Conservation (phyloP, 129 eudicot genomes). For the Helichrysum umbraculigerum region DNA sequence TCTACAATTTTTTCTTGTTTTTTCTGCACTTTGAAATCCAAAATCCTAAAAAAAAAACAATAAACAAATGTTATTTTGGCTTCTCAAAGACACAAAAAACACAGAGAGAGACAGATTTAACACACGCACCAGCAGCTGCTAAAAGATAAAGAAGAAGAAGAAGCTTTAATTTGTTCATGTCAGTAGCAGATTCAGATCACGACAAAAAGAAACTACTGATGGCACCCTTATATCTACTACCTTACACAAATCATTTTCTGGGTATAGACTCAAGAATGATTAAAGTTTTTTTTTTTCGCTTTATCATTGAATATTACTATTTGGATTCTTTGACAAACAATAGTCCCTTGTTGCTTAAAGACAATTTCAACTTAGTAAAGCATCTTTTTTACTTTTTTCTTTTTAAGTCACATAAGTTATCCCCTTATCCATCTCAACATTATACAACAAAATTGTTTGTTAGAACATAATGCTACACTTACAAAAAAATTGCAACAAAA, state of each 20-base stretch:
- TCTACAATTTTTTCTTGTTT: constrained; percentile 6
- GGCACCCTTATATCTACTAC: constrained; percentile 19
- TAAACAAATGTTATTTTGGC: not conserved
- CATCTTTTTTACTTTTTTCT: not conserved
- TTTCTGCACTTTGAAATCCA: constrained; percentile 16
- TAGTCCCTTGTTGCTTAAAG: constrained; percentile 47
- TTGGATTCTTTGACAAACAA: constrained; percentile 81
- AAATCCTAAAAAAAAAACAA: not conserved
- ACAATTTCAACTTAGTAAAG: constrained; percentile 58
- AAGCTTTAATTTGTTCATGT: constrained; percentile 23
- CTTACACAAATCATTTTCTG: constrained; percentile 37
- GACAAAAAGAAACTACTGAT: constrained; percentile 64
- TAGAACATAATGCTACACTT: not conserved
- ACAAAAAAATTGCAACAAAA: not conserved
- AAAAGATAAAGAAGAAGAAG: constrained; percentile 35
- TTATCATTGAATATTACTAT: constrained; percentile 39
- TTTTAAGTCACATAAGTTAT: too few relatives aligned
- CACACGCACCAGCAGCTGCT: constrained; percentile 14
- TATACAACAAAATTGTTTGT: not conserved
- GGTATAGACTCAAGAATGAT: constrained; percentile 42
- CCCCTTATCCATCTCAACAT: constrained; percentile 8
- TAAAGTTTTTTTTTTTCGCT: constrained; percentile 33
- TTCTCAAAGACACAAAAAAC: constrained; percentile 17
- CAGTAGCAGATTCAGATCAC: constrained; percentile 28
- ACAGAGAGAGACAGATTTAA: constrained; percentile 5